Evolutionary conservation across 2,329 filamentous ascomycete species (phyloP).

Genomic region (Sporothrix pallida): DNA sequence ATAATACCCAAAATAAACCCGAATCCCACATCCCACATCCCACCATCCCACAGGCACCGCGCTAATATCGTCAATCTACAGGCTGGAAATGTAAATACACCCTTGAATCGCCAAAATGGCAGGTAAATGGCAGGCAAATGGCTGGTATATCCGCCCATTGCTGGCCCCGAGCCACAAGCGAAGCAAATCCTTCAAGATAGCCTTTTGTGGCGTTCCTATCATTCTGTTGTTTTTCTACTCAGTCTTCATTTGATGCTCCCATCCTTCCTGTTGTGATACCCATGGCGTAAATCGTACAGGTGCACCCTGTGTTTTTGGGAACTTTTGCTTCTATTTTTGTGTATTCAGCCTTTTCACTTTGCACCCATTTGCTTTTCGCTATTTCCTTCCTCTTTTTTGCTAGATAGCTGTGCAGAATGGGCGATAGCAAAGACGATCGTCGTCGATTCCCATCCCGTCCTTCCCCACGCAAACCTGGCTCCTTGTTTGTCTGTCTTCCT

Average conservation of each 20-base stretch:
- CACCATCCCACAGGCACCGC: not conserved
- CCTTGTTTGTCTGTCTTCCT: not conserved
- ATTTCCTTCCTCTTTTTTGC: not conserved
- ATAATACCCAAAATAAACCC: slow-evolving; percentile 6
- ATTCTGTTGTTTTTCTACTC: not conserved
- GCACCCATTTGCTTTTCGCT: not conserved
- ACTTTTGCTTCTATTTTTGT: not conserved
- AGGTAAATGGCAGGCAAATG: too few relatives aligned
- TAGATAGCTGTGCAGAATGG: not conserved
- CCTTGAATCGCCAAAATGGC: too few relatives aligned
- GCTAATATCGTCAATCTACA: not conserved
- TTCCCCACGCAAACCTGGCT: not conserved
- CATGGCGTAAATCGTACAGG: not conserved
- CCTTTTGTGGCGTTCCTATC: not conserved
- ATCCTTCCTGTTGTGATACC: slow-evolving; percentile 3
- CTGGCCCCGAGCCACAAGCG: slow-evolving; percentile 11
- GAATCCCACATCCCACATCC: not conserved
- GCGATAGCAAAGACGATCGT: not conserved
- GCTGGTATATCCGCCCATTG: not conserved
- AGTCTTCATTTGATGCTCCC: not conserved
- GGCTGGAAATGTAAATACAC: too few relatives aligned
- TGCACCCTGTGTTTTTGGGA: not conserved
- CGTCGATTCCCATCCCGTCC: not conserved
- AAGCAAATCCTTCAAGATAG: not conserved
- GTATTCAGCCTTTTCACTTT: not conserved